Evolutionary conservation across 2,329 filamentous ascomycete genomes (phyloP).

Genomic region (Colletotrichum simmondsii): DNA sequence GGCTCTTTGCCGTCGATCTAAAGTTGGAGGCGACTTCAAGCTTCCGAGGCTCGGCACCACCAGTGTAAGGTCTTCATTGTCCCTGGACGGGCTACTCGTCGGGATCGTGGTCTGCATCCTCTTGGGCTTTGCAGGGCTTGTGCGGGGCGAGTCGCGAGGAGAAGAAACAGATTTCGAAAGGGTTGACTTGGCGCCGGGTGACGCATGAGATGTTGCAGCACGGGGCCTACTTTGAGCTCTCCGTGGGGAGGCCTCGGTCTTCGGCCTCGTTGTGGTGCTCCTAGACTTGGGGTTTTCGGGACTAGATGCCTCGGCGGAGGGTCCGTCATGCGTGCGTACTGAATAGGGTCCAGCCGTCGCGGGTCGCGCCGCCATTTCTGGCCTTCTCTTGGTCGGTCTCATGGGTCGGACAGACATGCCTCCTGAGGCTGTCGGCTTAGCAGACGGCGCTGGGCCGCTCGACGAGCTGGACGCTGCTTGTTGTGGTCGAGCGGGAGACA

Average conservation of each 20-base stretch:
- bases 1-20: slow-evolving; percentile 28
- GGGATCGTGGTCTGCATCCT: slow-evolving; percentile 40
- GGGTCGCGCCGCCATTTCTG: slow-evolving; percentile 68
- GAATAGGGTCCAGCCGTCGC: slow-evolving; percentile 76
- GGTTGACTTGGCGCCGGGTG: slow-evolving; percentile 46
- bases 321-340: slow-evolving; percentile 62
- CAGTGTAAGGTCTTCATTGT: slow-evolving; percentile 65
- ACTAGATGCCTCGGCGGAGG: slow-evolving; percentile 54
- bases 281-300: slow-evolving; percentile 60
- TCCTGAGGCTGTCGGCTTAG: slow-evolving; percentile 57
- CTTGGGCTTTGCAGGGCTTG: slow-evolving; percentile 54
- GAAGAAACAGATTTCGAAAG: slow-evolving; percentile 31
- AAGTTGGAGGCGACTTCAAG: slow-evolving; percentile 41
- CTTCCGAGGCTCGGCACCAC: slow-evolving; percentile 59
- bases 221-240: slow-evolving; percentile 58
- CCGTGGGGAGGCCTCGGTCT: slow-evolving; percentile 61
- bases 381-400: slow-evolving; percentile 67
- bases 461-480: slow-evolving; percentile 47
- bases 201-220: slow-evolving; percentile 57
- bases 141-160: slow-evolving; percentile 49
- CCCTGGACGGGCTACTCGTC: slow-evolving; percentile 58
- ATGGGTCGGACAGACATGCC: slow-evolving; percentile 74
- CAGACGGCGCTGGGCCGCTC: slow-evolving; percentile 45
- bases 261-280: slow-evolving; percentile 60
- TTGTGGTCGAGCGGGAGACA: slow-evolving; percentile 56